Conservation (phyloP, 176 grass and related monocot genomes). For the Phoenix dactylifera region DNA sequence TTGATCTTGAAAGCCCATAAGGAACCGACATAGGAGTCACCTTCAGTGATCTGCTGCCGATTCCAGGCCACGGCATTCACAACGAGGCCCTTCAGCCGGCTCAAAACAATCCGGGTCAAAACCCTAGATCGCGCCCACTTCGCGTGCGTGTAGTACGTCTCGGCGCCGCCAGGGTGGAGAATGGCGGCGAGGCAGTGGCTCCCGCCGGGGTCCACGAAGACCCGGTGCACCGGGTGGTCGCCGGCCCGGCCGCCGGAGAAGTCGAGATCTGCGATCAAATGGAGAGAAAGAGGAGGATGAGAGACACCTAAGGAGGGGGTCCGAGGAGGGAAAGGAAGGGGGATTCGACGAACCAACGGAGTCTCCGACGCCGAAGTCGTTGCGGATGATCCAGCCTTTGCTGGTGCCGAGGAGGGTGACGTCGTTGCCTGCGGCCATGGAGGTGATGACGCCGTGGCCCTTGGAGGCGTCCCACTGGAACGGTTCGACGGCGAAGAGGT, state of each 20-base stretch:
- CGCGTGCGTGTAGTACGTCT: conserved; percentile 93
- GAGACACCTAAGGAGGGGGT: no score
- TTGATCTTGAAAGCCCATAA: neutral
- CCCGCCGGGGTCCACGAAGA: conserved; percentile 86
- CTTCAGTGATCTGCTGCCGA: conserved; percentile 81
- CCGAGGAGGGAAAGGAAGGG: neutral
- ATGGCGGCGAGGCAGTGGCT: conserved; percentile 87
- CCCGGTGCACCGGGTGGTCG: conserved; percentile 71
- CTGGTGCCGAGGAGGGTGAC: conserved; percentile 90
- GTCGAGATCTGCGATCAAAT: conserved; percentile 52
- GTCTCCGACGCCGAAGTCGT: conserved; percentile 78
- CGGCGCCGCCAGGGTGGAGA: conserved; percentile 43
- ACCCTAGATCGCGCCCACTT: conserved; percentile 70
- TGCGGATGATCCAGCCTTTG: conserved; percentile 83
- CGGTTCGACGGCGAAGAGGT: conserved; percentile 73
- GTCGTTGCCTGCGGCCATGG: conserved; percentile 87
- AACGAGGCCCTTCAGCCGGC: conserved; percentile 56
- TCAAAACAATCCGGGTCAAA: conserved; percentile 8
- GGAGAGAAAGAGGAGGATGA: neutral
- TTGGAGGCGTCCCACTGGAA: conserved; percentile 69
- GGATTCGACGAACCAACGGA: conserved; percentile 21
- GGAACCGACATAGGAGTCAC: conserved; percentile 4
- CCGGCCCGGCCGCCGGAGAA: conserved; percentile 62
- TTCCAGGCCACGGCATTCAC: conserved; percentile 94
- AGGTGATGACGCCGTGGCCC: conserved; percentile 74